These are phyloP conservation scores for Pseudoscleropodium purum DNA, from an alignment of 225 moss, liverwort and hornwort species.

Conservation along the genomic window DNA sequence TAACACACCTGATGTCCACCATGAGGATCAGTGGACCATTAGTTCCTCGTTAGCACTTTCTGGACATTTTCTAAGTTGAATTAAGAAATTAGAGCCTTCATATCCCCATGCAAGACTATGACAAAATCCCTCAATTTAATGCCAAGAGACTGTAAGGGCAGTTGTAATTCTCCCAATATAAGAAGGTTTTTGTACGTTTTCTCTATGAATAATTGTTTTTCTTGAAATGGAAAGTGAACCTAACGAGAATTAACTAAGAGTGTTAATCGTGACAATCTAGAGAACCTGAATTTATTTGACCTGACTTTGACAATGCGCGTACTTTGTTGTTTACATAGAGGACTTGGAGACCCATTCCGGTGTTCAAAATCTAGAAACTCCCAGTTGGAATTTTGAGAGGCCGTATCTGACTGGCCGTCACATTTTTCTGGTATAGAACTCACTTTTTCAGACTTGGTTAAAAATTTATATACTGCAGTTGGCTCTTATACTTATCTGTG, in stretches of 20 bases:
- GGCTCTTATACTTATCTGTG: not conserved
- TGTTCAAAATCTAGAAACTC: constrained; percentile 55
- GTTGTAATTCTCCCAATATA: not conserved
- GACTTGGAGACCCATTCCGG: constrained; percentile 30
- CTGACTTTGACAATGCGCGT: not conserved
- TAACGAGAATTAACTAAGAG: not conserved
- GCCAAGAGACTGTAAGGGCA: not conserved
- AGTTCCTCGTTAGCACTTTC: not conserved
- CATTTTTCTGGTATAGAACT: constrained; percentile 38
- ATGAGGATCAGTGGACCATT: not conserved
- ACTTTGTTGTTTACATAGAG: constrained; percentile 14
- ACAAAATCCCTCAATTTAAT: not conserved
- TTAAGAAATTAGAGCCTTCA: not conserved
- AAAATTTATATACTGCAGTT: not conserved
- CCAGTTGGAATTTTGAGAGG: constrained; percentile 78
- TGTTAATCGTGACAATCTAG: not conserved
- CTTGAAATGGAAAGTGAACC: not conserved
- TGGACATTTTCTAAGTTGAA: not conserved
- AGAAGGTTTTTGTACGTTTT: not conserved
- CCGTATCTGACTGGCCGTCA: constrained; percentile 84
- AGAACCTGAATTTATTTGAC: not conserved
- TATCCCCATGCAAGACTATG: not conserved
- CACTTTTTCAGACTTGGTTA: not conserved
- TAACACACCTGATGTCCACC: not conserved
- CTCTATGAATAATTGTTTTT: not conserved